Conservation (phyloP, 192 early-diverging fungal species). For the Coemansia sp. region DNA sequence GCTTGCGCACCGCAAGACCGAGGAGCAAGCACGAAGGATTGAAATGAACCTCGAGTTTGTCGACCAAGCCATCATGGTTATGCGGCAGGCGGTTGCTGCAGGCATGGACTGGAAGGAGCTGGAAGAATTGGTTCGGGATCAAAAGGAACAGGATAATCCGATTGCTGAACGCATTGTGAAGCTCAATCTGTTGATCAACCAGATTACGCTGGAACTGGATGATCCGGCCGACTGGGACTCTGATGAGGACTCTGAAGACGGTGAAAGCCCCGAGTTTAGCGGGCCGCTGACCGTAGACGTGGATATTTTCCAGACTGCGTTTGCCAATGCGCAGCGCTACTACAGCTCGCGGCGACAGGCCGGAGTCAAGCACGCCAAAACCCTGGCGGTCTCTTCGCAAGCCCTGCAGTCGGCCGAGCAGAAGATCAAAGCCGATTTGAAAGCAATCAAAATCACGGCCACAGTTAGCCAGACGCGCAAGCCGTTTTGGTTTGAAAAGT, state of each 20-base stretch:
- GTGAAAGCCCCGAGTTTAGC: constrained; percentile 45
- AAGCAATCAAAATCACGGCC: constrained; percentile 70
- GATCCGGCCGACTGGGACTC: constrained; percentile 59
- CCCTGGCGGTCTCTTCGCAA: constrained; percentile 76
- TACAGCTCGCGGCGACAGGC: constrained; percentile 85
- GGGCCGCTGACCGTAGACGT: constrained; percentile 67
- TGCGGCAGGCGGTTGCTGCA: constrained; percentile 82
- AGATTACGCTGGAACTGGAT: constrained; percentile 68
- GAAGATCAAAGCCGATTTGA: constrained; percentile 81
- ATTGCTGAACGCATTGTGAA: constrained; percentile 74
- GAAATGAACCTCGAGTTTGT: constrained; percentile 81
- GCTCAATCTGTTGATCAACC: constrained; percentile 77
- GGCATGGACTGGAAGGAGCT: constrained; percentile 98
- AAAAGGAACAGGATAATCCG: constrained; percentile 72
- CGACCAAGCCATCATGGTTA: constrained; percentile 83
- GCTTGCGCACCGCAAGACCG: constrained; percentile 65
- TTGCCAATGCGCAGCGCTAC: constrained; percentile 85
- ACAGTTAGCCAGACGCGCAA: constrained; percentile 84
- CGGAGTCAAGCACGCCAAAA: constrained; percentile 87
- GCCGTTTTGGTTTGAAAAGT: constrained; percentile 98
- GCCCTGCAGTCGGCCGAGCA: constrained; percentile 88
- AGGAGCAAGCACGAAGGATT: constrained; percentile 79
- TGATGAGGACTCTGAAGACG: constrained; percentile 29
- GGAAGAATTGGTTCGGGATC: constrained; percentile 80
- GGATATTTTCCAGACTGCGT: constrained; percentile 85